phyloP scores from a whole-genome alignment of 2,329 filamentous ascomycete species.

The Trichophyton schoenleinii region DNA sequence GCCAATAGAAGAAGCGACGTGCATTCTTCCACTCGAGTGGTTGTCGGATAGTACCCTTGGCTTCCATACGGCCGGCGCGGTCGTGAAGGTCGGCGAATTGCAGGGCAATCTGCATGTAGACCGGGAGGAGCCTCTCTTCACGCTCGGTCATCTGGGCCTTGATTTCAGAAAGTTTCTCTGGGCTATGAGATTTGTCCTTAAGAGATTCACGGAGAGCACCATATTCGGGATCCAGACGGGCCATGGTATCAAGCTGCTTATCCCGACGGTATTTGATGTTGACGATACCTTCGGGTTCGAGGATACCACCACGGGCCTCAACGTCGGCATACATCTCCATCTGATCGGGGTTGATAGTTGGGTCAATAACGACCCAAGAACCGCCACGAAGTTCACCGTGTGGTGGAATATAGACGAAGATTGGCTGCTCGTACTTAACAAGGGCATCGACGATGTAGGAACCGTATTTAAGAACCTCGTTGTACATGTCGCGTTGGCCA shows the following conservation, averaged over 20 bases:
- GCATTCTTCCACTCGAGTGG: conserved; percentile 75
- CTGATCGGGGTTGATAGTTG: conserved; percentile 86
- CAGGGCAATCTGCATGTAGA: conserved; percentile 89
- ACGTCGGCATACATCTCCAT: conserved; percentile 99
- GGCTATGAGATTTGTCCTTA: conserved; percentile 51
- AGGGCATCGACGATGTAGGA: conserved; percentile 98
- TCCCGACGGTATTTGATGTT: conserved; percentile 98
- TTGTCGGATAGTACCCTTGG: conserved; percentile 85
- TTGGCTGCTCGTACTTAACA: conserved; percentile 95
- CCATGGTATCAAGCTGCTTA: conserved; percentile 95
- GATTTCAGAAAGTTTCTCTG: conserved; percentile 64
- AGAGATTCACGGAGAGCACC: conserved; percentile 70
- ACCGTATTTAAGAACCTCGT: conserved; percentile 98
- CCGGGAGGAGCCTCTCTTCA: conserved; percentile 77
- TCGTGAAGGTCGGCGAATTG: conserved; percentile 98
- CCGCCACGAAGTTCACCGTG: conserved; percentile 94
- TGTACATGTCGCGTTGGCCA: conserved; percentile 99
- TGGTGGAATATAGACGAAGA: conserved; percentile 98
- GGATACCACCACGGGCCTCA: conserved; percentile 87
- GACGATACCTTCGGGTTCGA: conserved; percentile 95
- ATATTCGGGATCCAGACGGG: conserved; percentile 76
- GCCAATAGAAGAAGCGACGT: conserved; percentile 99
- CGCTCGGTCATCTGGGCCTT: conserved; percentile 74
- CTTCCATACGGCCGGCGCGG: conserved; percentile 92
- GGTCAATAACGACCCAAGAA: conserved; percentile 98